These are phyloP conservation scores for Pseudofabraea citricarpa DNA, from an alignment of 2,329 filamentous ascomycete species.

Conservation along the genomic window DNA sequence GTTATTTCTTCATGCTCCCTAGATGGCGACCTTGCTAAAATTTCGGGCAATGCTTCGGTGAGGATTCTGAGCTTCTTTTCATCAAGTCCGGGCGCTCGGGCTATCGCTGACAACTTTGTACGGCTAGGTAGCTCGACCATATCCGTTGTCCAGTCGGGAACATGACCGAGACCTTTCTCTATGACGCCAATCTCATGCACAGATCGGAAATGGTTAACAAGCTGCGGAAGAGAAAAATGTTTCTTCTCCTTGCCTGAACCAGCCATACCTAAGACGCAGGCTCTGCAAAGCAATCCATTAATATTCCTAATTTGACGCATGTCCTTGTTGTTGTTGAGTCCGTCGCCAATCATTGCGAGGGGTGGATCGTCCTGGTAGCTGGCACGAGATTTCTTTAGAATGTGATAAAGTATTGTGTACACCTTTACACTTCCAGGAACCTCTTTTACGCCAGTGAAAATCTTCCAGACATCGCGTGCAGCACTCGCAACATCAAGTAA, in stretches of 20 bases:
- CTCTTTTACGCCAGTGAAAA: slow-evolving; percentile 53
- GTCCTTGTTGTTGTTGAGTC: slow-evolving; percentile 48
- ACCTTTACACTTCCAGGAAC: slow-evolving; percentile 59
- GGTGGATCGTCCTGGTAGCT: slow-evolving; percentile 53
- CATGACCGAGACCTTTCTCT: slow-evolving; percentile 23
- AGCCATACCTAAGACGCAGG: slow-evolving; percentile 37
- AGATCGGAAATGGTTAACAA: slow-evolving; percentile 55
- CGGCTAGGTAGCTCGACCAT: slow-evolving; percentile 57
- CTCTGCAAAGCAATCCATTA: slow-evolving; percentile 49
- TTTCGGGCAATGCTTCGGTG: slow-evolving; percentile 43
- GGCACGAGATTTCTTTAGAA: slow-evolving; percentile 51
- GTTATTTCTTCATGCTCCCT: neutral
- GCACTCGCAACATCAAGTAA: slow-evolving; percentile 49
- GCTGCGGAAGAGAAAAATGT: slow-evolving; percentile 51
- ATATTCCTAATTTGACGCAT: slow-evolving; percentile 52
- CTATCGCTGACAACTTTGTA: slow-evolving; percentile 41
- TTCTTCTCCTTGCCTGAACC: slow-evolving; percentile 28
- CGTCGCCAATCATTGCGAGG: slow-evolving; percentile 55
- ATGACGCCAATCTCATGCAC: slow-evolving; percentile 24
- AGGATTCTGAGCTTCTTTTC: slow-evolving; percentile 48
- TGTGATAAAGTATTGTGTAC: slow-evolving; percentile 58
- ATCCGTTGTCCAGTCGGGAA: slow-evolving; percentile 51
- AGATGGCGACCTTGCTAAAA: slow-evolving; percentile 23
- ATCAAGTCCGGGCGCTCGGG: slow-evolving; percentile 50
- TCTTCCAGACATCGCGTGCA: slow-evolving; percentile 59